Base-by-base conservation (phyloP, 345 rosid genomes). In the Populus davidiana region DNA sequence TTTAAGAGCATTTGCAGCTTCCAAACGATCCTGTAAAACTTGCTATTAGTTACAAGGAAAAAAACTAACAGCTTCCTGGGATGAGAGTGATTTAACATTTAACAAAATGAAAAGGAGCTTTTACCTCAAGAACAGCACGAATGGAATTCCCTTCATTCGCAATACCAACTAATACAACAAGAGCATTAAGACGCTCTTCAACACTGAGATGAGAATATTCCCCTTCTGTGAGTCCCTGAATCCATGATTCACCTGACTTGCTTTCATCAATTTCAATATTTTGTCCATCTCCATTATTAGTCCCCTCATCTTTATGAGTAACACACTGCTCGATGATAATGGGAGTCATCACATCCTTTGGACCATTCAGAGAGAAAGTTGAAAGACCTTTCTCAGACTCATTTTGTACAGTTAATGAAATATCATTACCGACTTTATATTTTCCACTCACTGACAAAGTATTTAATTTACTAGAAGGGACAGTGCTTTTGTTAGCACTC, bases 111-210 rank as follows among this genome's bases (percentile, higher is more conserved):
- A 75, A 86, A 67, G 72, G 16, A 59, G 69, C 2, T 54, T 65
- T 85, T 81, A 96, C 99, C 99, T 96, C 99, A 41, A 96, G 98
- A 71, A 84, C 87, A 79, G 93, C 84, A 68, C 99, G 94, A 71
- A 96, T 87, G 59, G 93, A 85, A 77, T 90, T 96, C 80, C 99
- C 99, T 89, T 96, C 99, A 79, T 94, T 96, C 77, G 92, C 97
- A 77, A 96, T 79, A 75, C 97, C 91, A 70, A 92, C 92, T 81
- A 96, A 86, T 18, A 87, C 83, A 82, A 90, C 96, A 83, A 96
- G 91, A 41, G 96, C 98, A 87, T 86, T 81, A 54, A 94, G 93
- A 78, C 98, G 97, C 87, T 96, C 99, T 86, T 96, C 93, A 73
- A 96, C 98, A 86, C 92, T 87, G 70, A 96, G 91, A 90, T 89